Evolutionary conservation across 495 filamentous ascomycete genomes (phyloP).

Genomic region (Penicillium odoratum): DNA sequence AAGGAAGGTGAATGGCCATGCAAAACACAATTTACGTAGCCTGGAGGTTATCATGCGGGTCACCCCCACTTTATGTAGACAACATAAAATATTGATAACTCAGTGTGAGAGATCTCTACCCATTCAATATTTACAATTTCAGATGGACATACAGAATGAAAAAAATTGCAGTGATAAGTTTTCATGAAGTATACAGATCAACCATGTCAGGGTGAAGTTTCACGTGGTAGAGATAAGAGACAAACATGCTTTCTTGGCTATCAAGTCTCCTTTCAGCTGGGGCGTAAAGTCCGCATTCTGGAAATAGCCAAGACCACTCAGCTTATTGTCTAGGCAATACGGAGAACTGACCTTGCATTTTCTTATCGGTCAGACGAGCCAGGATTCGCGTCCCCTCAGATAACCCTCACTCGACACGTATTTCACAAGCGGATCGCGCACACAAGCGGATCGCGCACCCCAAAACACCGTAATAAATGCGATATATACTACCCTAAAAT

Average conservation of each 20-base stretch:
- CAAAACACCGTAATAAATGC: no score
- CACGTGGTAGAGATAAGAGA: neutral
- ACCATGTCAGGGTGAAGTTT: neutral
- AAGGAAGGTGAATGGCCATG: neutral
- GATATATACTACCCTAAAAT: no score
- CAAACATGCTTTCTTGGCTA: neutral
- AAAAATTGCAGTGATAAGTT: no score
- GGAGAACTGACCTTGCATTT: neutral
- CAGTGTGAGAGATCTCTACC: no score
- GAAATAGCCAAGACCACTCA: neutral
- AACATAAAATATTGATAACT: no score
- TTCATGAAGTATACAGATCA: no score
- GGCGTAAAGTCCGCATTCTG: neutral
- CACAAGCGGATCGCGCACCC: no score
- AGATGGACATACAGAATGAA: no score
- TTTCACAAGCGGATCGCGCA: no score
- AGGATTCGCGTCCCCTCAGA: neutral
- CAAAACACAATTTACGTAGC: neutral
- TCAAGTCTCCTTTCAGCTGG: neutral
- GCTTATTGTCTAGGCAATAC: neutral
- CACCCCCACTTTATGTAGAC: neutral
- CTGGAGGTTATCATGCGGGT: neutral
- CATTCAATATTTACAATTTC: neutral
- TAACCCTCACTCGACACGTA: constrained; percentile 3
- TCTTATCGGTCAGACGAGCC: neutral